Evolutionary conservation across 1,284 basidiomycete species (phyloP).

Genomic region (Pseudozyma hubeiensis): DNA sequence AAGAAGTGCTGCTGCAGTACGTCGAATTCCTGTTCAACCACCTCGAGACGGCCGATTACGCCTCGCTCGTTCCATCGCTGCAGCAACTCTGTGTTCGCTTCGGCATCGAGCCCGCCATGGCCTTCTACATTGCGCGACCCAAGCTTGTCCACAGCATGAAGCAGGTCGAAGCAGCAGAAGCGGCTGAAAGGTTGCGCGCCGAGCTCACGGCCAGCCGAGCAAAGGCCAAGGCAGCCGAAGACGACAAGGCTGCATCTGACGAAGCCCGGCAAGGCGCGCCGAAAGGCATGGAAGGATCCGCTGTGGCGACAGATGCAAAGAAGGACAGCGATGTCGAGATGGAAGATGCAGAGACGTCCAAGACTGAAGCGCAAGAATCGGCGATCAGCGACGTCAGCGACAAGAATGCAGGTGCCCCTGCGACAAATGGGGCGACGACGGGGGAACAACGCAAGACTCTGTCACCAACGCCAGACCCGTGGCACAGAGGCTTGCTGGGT

Average conservation of each 20-base stretch:
- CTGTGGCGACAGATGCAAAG: background rate
- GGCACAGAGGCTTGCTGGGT: constrained; percentile 61
- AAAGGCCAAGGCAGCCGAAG: constrained; percentile 26
- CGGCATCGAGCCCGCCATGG: constrained; percentile 62
- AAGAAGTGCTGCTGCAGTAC: constrained; percentile 65
- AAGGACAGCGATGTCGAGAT: constrained; percentile 37
- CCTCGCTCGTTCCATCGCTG: constrained; percentile 53
- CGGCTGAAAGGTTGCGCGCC: constrained; percentile 46
- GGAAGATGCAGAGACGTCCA: constrained; percentile 25
- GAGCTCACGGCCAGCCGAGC: constrained; percentile 51
- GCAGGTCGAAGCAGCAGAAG: constrained; percentile 47
- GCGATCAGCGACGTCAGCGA: background rate
- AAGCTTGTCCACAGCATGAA: constrained; percentile 54
- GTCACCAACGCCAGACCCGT: constrained; percentile 15
- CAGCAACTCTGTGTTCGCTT: constrained; percentile 56
- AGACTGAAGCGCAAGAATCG: constrained; percentile 5
- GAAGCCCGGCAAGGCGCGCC: background rate
- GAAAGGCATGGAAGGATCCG: background rate
- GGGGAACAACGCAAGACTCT: background rate
- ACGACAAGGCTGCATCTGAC: constrained; percentile 5
- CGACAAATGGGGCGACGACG: background rate
- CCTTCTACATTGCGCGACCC: constrained; percentile 63
- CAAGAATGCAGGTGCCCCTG: background rate
- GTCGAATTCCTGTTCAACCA: constrained; percentile 64
- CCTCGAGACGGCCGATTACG: constrained; percentile 54